Evolutionary conservation across 139 green algal species (phyloP), one percentile per base, ranked within the genome.

Genomic region (Penium margaritaceum): DNA sequence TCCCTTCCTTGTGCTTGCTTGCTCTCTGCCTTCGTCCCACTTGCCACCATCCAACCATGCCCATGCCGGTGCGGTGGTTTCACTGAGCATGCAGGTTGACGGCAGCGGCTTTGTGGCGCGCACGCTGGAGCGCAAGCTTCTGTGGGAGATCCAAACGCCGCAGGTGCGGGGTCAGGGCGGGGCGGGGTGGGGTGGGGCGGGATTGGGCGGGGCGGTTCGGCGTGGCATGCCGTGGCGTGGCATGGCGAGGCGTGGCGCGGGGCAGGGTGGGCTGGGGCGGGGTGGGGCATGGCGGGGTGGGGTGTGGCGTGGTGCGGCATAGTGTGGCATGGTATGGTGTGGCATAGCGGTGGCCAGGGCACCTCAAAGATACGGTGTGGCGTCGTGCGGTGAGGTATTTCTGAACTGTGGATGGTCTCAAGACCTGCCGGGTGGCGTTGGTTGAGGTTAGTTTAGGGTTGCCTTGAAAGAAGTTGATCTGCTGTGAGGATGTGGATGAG

Each of bases 81-180:
- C n/a, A 12, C 41, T 9, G 9, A 51, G 12, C 21, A 19, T 7
- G 41, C 74, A 80, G 75, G 70, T 30, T 3, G 60, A 36, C 29
- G 51, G 17, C 9, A 36, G 37, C 33, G 19, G 61, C 36, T 86
- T 83, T 38, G 92, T 99, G 9, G 81, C 88, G 3, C 88, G 90
- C 46, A 99, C 95, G 34, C 84, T 97, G 47, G 73, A 94, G 36
- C 85, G 95, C 3, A 77, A 85, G 3, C 81, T 81, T 62, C 88
- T 99, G 39, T 98, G 92, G 91, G 95, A 98, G 78, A 92, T 98
- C 69, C 95, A 99, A 73, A 99, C 95, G 21, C 94, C 94, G 34
- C 90, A 96, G 84, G 87, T 64, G 55, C n/a, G n/a, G n/a, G n/a
- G n/a, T n/a, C n/a, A n/a, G n/a, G n/a, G n/a, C 41, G 41, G 41